A percentile compares a stretch with the other conserved stretches of the same genome.
phyloP scores from a whole-genome alignment of 2,329 filamentous ascomycete species.

The Colletotrichum phormii region DNA sequence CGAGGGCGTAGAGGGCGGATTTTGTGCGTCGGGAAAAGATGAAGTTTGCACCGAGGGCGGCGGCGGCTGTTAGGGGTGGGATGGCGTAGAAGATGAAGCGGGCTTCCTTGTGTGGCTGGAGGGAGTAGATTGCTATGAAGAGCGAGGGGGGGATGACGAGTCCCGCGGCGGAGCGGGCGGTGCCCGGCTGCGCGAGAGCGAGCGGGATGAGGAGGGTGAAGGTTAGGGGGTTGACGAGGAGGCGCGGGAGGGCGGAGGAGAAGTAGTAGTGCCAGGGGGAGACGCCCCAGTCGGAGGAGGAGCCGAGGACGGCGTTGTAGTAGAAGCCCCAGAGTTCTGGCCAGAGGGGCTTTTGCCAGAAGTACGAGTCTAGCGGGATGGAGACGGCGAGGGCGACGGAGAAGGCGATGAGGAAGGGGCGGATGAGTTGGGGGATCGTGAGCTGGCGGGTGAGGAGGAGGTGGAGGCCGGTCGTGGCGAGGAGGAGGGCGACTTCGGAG shows the following conservation, averaged over 20 bases:
- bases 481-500: slow-evolving; percentile 86
- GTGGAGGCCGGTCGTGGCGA: slow-evolving; percentile 74
- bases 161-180: slow-evolving; percentile 54
- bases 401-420: slow-evolving; percentile 74
- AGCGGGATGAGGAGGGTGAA: slow-evolving; percentile 66
- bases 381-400: slow-evolving; percentile 76
- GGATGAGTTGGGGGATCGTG: slow-evolving; percentile 68
- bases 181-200: slow-evolving; percentile 61
- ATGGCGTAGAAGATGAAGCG: slow-evolving; percentile 93
- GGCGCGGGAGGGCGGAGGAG: slow-evolving; percentile 80
- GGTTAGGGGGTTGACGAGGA: slow-evolving; percentile 83
- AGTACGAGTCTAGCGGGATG: slow-evolving; percentile 86
- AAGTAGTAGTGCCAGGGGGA: slow-evolving; percentile 92
- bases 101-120: slow-evolving; percentile 95
- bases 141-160: slow-evolving; percentile 74
- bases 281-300: slow-evolving; percentile 88
- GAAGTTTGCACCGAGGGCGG: slow-evolving; percentile 78
- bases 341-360: slow-evolving; percentile 92
- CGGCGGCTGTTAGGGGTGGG: slow-evolving; percentile 82
- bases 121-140: slow-evolving; percentile 84
- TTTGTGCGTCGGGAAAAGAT: slow-evolving; percentile 76
- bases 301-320: slow-evolving; percentile 89
- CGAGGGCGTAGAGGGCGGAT: slow-evolving; percentile 62
- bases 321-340: slow-evolving; percentile 90
- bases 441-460: slow-evolving; percentile 69